Base-by-base conservation (phyloP, 75 land plant genomes). In the Cupressus sempervirens region DNA sequence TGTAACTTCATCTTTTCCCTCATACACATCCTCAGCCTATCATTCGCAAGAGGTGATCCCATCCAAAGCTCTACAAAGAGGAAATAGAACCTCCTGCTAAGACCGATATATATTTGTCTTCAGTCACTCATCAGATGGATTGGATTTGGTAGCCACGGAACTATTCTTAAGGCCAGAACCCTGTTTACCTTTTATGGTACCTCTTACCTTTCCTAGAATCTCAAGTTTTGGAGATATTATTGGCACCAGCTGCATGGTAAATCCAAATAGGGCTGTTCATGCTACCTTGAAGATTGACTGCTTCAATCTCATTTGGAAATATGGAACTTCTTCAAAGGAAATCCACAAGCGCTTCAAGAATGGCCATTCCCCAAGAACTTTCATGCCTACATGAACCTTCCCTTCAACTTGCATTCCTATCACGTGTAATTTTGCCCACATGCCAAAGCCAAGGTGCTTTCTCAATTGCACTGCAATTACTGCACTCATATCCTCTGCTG, bases 321-420 rank as follows among this genome's bases (percentile, higher is more conserved):
- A 93, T 38, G 99, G 99, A 11, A 95, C 92, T 53, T 89, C 91
- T 29, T 90, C 90, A 89, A 98, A 98, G 86, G 95, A 96, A 32
- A 98, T 13, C 2, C 98, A 90, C 41, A 93, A n/a, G 46, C 99
- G 96, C 46, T 92, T 91, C 85, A 98, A 50, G 48, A 92, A 93
- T 67, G 98, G 99, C 92, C 92, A 95, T 3, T 90, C 84, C 16
- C 84, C 82, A 45, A 92, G 86, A 81, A 98, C 96, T 88, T 93
- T 98, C 77, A 98, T 89, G 34, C 98, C 98, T 76, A 98, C 85
- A 85, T 92, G 86, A 16, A 96, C 99, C 99, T 93, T 97, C 85
- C 97, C 99, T 85, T 97, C 99, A 84, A 97, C 38, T 62, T 94
- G 94, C 92, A 97, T 87, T 84, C 95, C 90, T 26, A 91, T 91